These are phyloP conservation scores for Chlamydomonas sphaeroides DNA, from an alignment of 139 green algal species.

Conservation along the genomic window DNA sequence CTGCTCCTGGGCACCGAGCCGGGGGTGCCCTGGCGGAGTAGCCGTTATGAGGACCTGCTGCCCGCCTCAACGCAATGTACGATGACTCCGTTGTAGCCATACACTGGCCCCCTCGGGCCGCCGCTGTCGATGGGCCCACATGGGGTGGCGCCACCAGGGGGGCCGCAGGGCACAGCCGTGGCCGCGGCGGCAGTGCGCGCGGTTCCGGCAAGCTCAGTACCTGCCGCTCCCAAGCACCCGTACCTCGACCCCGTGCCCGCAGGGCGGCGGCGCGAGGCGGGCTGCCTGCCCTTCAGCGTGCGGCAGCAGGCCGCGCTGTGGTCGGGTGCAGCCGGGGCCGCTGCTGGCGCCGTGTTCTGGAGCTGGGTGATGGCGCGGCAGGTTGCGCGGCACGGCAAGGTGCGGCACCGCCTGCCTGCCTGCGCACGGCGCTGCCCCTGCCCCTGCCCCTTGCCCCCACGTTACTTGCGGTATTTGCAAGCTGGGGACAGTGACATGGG, in stretches of 20 bases:
- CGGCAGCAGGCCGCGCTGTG: not conserved
- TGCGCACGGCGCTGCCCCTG: not conserved
- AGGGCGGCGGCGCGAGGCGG: not conserved
- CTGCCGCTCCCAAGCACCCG: no score
- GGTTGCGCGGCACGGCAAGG: not conserved
- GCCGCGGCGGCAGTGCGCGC: not conserved
- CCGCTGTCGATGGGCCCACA: no score
- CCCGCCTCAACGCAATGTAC: no score
- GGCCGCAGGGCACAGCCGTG: no score
- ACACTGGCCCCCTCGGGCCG: no score
- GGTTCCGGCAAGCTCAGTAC: not conserved
- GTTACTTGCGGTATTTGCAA: not conserved
- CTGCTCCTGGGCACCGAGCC: no score
- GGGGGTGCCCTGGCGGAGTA: no score
- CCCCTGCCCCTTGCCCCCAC: no score
- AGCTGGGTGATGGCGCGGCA: not conserved
- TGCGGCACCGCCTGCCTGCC: not conserved
- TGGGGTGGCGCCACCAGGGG: not conserved
- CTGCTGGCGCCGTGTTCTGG: constrained; percentile 32
- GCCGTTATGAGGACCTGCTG: no score
- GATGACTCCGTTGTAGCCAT: no score
- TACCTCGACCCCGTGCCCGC: not conserved
- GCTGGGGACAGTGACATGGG: not conserved
- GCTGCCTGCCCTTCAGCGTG: constrained; percentile 15
- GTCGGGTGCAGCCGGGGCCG: not conserved